Base-by-base conservation (phyloP, 2,329 filamentous ascomycete genomes). In the Cercospora citrullina region DNA sequence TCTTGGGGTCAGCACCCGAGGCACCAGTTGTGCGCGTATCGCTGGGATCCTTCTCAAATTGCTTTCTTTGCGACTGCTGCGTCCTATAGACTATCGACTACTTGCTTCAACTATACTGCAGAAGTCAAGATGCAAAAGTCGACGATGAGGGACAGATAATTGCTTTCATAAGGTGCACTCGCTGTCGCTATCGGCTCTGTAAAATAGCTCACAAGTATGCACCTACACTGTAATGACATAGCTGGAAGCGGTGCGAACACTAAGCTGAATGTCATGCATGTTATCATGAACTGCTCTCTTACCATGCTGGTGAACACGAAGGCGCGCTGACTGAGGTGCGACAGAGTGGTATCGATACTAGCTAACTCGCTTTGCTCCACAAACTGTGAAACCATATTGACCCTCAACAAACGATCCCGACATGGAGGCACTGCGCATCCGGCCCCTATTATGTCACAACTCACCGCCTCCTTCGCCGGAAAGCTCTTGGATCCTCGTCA, bases 401-500 rank as follows among this genome's bases (percentile, higher is more conserved):
- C 21, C 21, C 18, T 36, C 18, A 23, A 6, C 48, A 26, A 21
- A 53, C 5, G 48, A 23, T 14, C 5, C 48, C 48, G 21, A 23
- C 48, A 26, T 6, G 36, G 36, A 42, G 21, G 28, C 21, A 28
- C n/a, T 18, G 14, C 23, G 7, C 48, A 28, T 28, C 26, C 23
- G 21, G 26, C 48, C 10, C 18, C 21, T 26, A 55, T n/a, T 3
- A 14, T 48, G 23, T 55, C 48, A 6, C 48, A 64, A 7, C 6
- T 26, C 31, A 67, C 39, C 68, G 69, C 64, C 80, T 79, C 73
- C 81, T 81, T 67, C 84, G 79, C 71, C 83, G 82, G 70, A 88
- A 87, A 33, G 84, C 84, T 66, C 83, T 79, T 71, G 84, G 85
- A 73, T 87, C 86, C 21, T 86, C 86, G 55, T 86, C 86, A 51